Evolutionary conservation across 2,329 filamentous ascomycete genomes (phyloP), one percentile per base, ranked within the genome.

Genomic region (Aspergillus oerlinghausenensis): DNA sequence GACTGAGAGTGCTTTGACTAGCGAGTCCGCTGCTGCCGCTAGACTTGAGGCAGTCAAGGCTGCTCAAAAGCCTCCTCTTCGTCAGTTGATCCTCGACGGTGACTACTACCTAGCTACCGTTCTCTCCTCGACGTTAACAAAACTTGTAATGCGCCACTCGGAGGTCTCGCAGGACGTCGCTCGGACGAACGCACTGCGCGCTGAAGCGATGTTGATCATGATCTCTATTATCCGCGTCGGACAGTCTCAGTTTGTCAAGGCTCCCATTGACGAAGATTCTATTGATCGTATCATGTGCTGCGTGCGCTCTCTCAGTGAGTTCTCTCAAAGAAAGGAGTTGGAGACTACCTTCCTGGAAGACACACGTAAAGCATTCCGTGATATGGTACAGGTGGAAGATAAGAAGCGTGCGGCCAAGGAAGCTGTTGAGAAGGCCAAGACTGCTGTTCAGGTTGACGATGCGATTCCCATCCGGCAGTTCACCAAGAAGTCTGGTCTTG

Each of bases 191-290:
- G 92, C 93, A 29, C 83, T 99, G 26, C 88, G 91, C 51, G 94
- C 94, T 3, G 94, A 99, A 75, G 94, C 94, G 48, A 99, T 99
- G 94, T 83, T 99, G 53, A 97, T 99, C 72, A 96, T 97, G 92
- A 96, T 99, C 66, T 97, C 94, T 4, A 95, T 99, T 65, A 91
- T 99, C 64, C 92, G 94, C 51, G 94, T 97, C 59, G 94, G 94
- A 43, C 94, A 99, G 76, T 97, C 93, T n/a, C 91, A 96, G 62
- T 99, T 99, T 65, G 94, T 96, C 70, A 97, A 97, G 79, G 89
- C 91, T 1, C 90, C 92, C 2, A 97, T 99, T 62, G 94, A 99
- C 61, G 94, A 99, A 73, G 94, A 99, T 73, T 97, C 94, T 0
- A 85, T 97, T n/a, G 94, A 99, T 74, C 88, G 94, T 67, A 93